A percentile compares a stretch with the other conserved stretches of the same genome.
Conservation (phyloP, 129 eudicot species). For the Artemisia argyi region DNA sequence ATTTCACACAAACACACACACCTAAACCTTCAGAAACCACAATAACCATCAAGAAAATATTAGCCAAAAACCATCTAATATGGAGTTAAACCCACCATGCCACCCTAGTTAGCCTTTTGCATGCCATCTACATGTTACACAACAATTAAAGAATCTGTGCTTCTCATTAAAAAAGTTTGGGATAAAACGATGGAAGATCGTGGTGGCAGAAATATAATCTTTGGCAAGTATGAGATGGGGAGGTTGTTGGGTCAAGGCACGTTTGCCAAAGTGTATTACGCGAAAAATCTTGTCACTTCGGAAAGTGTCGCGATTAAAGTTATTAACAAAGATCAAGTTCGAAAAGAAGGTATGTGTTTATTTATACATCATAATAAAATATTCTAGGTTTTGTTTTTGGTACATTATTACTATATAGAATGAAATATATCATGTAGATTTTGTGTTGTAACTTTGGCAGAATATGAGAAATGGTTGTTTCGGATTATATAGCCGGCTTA, state of each 20-base stretch:
- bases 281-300: constrained; percentile 37
- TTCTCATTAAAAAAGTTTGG: too few species aligned
- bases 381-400: too few species aligned
- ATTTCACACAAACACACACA: neutral
- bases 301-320: constrained; percentile 86
- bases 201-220: constrained; percentile 39
- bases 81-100: neutral
- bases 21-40: neutral
- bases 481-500: too few species aligned
- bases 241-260: constrained; percentile 82
- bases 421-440: too few species aligned
- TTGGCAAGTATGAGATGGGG: constrained; percentile 88
- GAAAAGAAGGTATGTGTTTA: constrained; percentile 45
- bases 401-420: too few species aligned
- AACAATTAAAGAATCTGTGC: too few species aligned
- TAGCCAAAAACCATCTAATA: neutral
- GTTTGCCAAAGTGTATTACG: constrained; percentile 84
- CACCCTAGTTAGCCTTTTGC: neutral
- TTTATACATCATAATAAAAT: neutral
- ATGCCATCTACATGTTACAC: too few species aligned
- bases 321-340: constrained; percentile 66
- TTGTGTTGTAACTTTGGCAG: too few species aligned
- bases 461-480: too few species aligned
- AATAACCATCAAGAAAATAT: neutral
- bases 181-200: constrained; percentile 22